Conservation (phyloP, 345 rosid species). For the Lagerstroemia speciosa region DNA sequence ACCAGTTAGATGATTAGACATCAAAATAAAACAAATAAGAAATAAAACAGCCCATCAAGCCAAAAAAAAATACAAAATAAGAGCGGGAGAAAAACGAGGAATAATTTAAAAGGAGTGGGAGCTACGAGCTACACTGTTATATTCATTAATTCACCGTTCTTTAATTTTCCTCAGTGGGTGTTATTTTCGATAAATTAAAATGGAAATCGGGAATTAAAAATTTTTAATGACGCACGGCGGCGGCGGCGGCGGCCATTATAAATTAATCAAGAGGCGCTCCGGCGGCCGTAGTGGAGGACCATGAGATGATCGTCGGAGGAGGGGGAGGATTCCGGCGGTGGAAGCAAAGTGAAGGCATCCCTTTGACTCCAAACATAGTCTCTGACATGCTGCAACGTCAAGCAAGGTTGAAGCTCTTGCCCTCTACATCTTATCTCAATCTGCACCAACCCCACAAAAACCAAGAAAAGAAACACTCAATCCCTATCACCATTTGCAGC, state of each 20-base stretch:
- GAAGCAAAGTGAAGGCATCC: conserved; percentile 16
- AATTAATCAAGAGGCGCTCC: conserved; percentile 16
- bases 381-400: conserved; percentile 90
- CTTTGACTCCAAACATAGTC: conserved; percentile 74
- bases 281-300: conserved; percentile 81
- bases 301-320: conserved; percentile 68
- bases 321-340: conserved; percentile 9
- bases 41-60: background rate
- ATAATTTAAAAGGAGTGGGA: background rate
- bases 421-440: conserved; percentile 91
- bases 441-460: conserved; percentile 49
- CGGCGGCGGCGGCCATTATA: background rate
- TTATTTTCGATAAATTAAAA: background rate
- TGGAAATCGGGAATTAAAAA: background rate
- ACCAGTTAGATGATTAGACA: background rate
- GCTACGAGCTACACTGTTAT: background rate
- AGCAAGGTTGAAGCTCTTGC: conserved; percentile 61
- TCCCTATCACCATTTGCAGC: too few species aligned
- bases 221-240: background rate
- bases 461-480: too few species aligned
- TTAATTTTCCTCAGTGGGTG: background rate
- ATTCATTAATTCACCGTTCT: background rate
- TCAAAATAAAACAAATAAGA: too few species aligned
- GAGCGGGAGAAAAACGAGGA: background rate
- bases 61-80: background rate